phyloP scores from a whole-genome alignment of 805 yeast genomes.

The Saccharomycopsis babjevae region DNA sequence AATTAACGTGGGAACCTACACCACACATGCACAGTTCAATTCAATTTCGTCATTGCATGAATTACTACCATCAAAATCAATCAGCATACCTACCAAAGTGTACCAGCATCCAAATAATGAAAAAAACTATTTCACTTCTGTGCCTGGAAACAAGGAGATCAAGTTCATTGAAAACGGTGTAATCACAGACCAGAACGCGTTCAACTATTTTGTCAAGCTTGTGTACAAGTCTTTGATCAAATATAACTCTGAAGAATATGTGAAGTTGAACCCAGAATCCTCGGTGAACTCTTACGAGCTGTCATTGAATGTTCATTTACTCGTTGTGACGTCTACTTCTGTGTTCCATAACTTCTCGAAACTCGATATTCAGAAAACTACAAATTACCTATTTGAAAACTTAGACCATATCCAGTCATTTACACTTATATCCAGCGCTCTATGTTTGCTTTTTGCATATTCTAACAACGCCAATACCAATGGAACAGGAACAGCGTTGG shows the following conservation, averaged over 20 bases:
- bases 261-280: conserved; percentile 4
- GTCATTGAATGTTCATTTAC: conserved; percentile 49
- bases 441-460: conserved; percentile 67
- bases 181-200: conserved; percentile 59
- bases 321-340: conserved; percentile 48
- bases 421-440: conserved; percentile 53
- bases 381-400: conserved; percentile 66
- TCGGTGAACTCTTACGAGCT: conserved; percentile 21
- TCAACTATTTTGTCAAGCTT: conserved; percentile 46
- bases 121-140: conserved; percentile 23
- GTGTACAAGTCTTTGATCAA: conserved; percentile 38
- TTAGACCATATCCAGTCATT: conserved; percentile 59
- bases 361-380: conserved; percentile 52
- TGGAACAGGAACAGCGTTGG: conserved; percentile 38
- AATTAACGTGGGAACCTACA: conserved; percentile 69
- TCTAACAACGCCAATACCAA: conserved; percentile 40
- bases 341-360: conserved; percentile 48
- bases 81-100: conserved; percentile 69
- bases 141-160: conserved; percentile 34
- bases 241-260: conserved; percentile 21
- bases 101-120: conserved; percentile 34
- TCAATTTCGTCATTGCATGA: conserved; percentile 36
- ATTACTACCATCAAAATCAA: conserved; percentile 63
- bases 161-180: conserved; percentile 56
- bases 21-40: conserved; percentile 73